phyloP scores from a whole-genome alignment of 352 stramenopile species.

The Phytophthora foliorum region DNA sequence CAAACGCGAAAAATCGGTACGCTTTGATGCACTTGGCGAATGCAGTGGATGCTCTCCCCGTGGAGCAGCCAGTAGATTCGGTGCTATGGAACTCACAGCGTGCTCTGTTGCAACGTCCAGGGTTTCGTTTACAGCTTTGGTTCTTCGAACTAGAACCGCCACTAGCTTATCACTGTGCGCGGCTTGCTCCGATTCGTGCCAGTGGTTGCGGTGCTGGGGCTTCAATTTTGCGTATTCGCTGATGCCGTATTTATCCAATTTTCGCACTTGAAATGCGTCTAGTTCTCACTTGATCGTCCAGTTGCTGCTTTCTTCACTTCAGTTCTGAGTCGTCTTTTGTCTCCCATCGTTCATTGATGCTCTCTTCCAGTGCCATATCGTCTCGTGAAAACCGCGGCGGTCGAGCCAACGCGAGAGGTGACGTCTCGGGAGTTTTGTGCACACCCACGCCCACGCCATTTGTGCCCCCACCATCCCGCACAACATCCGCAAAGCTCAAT shows the following conservation, averaged over 20 bases:
- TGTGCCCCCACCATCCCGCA: slow-evolving; percentile 61
- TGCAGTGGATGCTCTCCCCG: neutral
- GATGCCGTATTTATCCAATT: slow-evolving; percentile 58
- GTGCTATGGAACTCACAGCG: slow-evolving; percentile 4
- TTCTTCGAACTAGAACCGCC: slow-evolving; percentile 22
- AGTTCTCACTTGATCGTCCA: slow-evolving; percentile 19
- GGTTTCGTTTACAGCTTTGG: slow-evolving; percentile 83
- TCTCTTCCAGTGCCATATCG: slow-evolving; percentile 67
- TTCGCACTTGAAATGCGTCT: slow-evolving; percentile 2
- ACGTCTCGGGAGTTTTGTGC: slow-evolving; percentile 49
- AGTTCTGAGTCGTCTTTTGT: slow-evolving; percentile 77
- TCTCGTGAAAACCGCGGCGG: slow-evolving; percentile 58
- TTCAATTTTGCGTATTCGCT: slow-evolving; percentile 1
- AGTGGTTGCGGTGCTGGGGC: neutral
- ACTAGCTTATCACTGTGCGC: neutral
- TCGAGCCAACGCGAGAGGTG: slow-evolving; percentile 51
- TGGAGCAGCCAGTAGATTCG: neutral
- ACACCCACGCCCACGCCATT: slow-evolving; percentile 7
- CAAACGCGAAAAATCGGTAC: slow-evolving; percentile 78
- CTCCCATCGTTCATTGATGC: slow-evolving; percentile 76
- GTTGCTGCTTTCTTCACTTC: slow-evolving; percentile 43
- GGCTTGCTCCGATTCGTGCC: too few species aligned
- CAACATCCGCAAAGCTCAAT: slow-evolving; percentile 89
- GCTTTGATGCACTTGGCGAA: slow-evolving; percentile 12
- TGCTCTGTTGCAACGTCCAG: slow-evolving; percentile 35